These are phyloP conservation scores for Blastobotrys terrestris DNA, from an alignment of 805 yeast genomes.

Conservation along the genomic window DNA sequence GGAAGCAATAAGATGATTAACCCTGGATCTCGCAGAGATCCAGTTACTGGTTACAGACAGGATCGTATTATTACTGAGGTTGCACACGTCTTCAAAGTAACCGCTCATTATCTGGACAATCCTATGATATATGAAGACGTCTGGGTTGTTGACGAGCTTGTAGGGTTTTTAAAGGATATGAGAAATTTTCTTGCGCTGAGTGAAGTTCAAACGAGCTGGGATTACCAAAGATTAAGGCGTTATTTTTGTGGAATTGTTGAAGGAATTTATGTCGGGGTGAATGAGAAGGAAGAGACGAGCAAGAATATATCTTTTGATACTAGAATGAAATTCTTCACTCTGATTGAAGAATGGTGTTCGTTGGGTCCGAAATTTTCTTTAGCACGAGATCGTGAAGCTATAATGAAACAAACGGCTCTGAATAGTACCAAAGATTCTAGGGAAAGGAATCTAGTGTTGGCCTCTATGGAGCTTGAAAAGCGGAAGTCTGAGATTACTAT, in stretches of 20 bases:
- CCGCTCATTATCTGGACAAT: conserved; percentile 54
- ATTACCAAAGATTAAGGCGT: conserved; percentile 69
- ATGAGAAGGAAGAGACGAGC: conserved; percentile 30
- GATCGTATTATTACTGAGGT: conserved; percentile 59
- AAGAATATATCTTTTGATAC: conserved; percentile 65
- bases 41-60: conserved; percentile 14
- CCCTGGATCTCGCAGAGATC: conserved; percentile 2
- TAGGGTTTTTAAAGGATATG: conserved; percentile 54
- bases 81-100: conserved; percentile 66
- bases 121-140: conserved; percentile 53
- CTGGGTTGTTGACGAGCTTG: conserved; percentile 59
- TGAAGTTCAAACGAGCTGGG: conserved; percentile 55
- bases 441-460: conserved; percentile 40
- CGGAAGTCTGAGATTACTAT: conserved; percentile 64
- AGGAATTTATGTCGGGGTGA: conserved; percentile 38
- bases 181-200: conserved; percentile 53
- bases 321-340: conserved; percentile 72
- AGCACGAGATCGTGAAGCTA: conserved; percentile 62
- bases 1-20: conserved; percentile 3
- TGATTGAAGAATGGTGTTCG: conserved; percentile 92
- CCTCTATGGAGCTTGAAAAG: conserved; percentile 75
- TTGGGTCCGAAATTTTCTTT: conserved; percentile 60
- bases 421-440: conserved; percentile 33
- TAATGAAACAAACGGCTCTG: conserved; percentile 39
- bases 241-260: conserved; percentile 81